Percentiles rank a stretch among this genome's conserved stretches.
phyloP scores from a whole-genome alignment of 1,284 basidiomycete species.

The Kalmanozyma brasiliensis region DNA sequence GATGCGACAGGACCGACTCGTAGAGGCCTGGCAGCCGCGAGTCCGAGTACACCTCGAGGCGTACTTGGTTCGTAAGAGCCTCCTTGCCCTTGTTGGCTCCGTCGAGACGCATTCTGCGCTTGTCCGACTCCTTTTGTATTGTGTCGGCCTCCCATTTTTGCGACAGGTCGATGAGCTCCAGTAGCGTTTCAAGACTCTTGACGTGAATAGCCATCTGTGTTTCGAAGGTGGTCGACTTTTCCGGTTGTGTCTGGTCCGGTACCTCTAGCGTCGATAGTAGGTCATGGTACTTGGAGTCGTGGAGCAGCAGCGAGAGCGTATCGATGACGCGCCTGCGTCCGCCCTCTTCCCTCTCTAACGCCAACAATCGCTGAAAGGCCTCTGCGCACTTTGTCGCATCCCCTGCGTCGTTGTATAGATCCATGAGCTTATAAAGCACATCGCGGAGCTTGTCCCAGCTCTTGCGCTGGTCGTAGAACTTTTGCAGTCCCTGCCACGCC shows the following conservation, averaged over 20 bases:
- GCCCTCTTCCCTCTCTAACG: constrained; percentile 75
- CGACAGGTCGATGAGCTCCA: constrained; percentile 53
- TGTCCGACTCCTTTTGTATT: constrained; percentile 57
- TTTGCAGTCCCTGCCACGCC: constrained; percentile 69
- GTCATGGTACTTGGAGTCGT: constrained; percentile 77
- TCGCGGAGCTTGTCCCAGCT: constrained; percentile 62
- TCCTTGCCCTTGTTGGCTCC: constrained; percentile 55
- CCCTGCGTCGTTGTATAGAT: constrained; percentile 56
- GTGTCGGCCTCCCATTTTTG: constrained; percentile 51
- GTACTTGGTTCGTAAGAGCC: constrained; percentile 48
- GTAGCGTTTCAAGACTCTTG: constrained; percentile 54
- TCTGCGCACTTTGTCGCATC: constrained; percentile 84
- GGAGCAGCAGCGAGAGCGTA: constrained; percentile 78
- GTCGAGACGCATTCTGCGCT: constrained; percentile 57
- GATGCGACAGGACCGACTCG: constrained; percentile 57
- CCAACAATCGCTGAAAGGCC: constrained; percentile 79
- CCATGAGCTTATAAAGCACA: constrained; percentile 61
- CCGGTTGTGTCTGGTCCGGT: constrained; percentile 80
- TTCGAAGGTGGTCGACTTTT: constrained; percentile 69
- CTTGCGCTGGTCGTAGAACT: constrained; percentile 67
- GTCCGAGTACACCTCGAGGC: constrained; percentile 40
- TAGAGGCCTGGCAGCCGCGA: constrained; percentile 57
- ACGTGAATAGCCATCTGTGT: constrained; percentile 77
- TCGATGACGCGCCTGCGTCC: constrained; percentile 22
- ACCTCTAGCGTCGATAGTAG: constrained; percentile 77